Base-by-base conservation (phyloP, 371 early-diverging fungal genomes). In the Rhizopus arrhizus region DNA sequence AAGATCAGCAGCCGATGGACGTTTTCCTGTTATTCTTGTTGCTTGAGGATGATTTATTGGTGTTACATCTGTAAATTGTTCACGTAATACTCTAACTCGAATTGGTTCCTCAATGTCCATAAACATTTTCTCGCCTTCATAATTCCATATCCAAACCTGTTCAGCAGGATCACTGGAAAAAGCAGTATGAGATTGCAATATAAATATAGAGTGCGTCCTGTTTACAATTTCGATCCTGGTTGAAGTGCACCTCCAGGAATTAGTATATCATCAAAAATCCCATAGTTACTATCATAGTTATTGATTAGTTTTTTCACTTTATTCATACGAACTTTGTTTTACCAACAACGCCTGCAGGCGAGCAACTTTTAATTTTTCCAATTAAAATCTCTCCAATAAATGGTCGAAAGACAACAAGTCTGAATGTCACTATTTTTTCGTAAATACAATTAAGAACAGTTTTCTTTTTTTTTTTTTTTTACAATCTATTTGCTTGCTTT, bases 191-290 rank as follows among this genome's bases (percentile, higher is more conserved):
- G 7, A 46, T 35, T 31, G n/a, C 46, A 56, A 5, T 48, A 35
- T 9, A 36, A 31, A 11, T 15, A 0, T 2, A 31, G 41, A 3
- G 22, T 5, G 0, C 7, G 13, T 43, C 15, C 11, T 28, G 4
- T 64, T 72, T 79, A 83, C 85, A 88, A 94, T 49, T 82, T 84
- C 11, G 86, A 79, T 43, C 82, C 84, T 2, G 66, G 59, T 46
- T 88, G 90, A 62, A 91, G 76, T 43, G 83, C 76, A 33, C 70
- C 71, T 8, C 84, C 78, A 1, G 95, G 93, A 40, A 97, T 89
- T 49, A 76, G 68, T 13, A 97, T 93, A 73, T 97, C 97, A 70
- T 94, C 93, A 70, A 97, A 96, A 96, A 97, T 11, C 89, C 91
- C 72, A 96, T 69, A 0, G 94, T 84, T 4, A 95, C 93, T 87